Evolutionary conservation across 2,329 filamentous ascomycete genomes (phyloP), one percentile per base, ranked within the genome.

Genomic region (Knufia fluminis): DNA sequence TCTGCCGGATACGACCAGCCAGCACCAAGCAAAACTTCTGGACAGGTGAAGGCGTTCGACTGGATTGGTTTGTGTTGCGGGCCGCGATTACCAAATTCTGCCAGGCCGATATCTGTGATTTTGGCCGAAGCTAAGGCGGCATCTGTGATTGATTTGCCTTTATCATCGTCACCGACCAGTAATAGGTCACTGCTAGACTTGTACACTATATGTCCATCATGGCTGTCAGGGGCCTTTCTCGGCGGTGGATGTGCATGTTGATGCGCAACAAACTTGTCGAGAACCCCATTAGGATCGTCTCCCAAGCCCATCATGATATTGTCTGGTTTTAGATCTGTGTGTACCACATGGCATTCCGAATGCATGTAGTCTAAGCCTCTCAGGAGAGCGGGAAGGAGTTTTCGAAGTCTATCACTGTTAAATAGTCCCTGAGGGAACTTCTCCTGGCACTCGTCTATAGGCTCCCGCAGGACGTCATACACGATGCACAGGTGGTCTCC

Each of bases 31-130:
- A 70, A 63, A 23, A 70, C 67, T 56, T 71, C 67, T 49, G 66
- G 68, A 3, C 64, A 66, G 38, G 62, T 64, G 59, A 69, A 70
- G 45, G 63, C 56, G 46, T 68, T 64, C 50, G 66, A 65, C 63
- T 80, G 53, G 67, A 77, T 63, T 62, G 69, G 55, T 63, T 73
- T 60, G 66, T 78, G 56, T 58, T 67, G 61, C 59, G 63, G 56
- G 57, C 66, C 45, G 62, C 68, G 57, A 61, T 66, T 57, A 22
- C 65, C 59, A 57, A 62, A 48, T 53, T 62, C 58, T 54, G 65
- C 65, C n/a, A 59, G 53, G 6, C 65, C 65, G 59, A 69, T 68
- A 55, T 70, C 66, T 56, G 64, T 64, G 33, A 68, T 58, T 7
- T 64, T 56, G 24, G 61, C 60, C 2, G 59, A 59, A 12, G 59